Base-by-base conservation (phyloP, 768 basidiomycete species). In the Mrakia hoshinonis region DNA sequence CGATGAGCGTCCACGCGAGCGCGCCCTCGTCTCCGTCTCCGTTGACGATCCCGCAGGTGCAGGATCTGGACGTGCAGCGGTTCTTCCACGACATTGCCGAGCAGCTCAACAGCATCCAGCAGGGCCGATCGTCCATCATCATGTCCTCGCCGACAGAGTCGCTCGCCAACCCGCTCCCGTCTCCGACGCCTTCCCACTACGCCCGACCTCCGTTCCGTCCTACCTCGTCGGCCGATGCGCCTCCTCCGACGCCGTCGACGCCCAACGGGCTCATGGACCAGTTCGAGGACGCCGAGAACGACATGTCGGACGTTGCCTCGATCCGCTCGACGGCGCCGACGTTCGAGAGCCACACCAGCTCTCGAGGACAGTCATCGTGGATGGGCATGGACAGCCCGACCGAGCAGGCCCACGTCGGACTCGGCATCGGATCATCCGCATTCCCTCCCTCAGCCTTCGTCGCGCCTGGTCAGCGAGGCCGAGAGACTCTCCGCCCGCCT, bases 41-140 rank as follows among this genome's bases (percentile, higher is more conserved):
- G 2, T 81, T 90, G 39, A 83, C 84, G 34, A 82, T 87, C n/a
- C 89, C 91, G 0, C 84, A 88, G 69, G 81, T 89, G 36, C 83
- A 88, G 75, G 88, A 92, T 76, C 85, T 85, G 66, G 86, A 85
- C 55, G 86, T 95, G 76, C 90, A 92, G 74, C 81, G 85, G 58
- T 94, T 94, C 81, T 90, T 93, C 79, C 83, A 89, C 68, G 90
- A 94, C 78, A 87, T 93, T 58, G 89, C 87, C 10, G 85, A 88
- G 60, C 89, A 90, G 77, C 84, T 93, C 69, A 87, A 87, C 75
- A 83, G 84, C 54, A 86, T 92, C 49, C 68, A 69, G 46, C 34
- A 43, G 81, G 82, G 83, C 48, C 84, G 84, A 63, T 82, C 85
- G 12, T 80, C 80, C 1, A 75, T 78, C 63, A 77, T 76, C 12